Evolutionary conservation across 176 grass and related monocot species (phyloP).

Genomic region (Raddia guianensis): DNA sequence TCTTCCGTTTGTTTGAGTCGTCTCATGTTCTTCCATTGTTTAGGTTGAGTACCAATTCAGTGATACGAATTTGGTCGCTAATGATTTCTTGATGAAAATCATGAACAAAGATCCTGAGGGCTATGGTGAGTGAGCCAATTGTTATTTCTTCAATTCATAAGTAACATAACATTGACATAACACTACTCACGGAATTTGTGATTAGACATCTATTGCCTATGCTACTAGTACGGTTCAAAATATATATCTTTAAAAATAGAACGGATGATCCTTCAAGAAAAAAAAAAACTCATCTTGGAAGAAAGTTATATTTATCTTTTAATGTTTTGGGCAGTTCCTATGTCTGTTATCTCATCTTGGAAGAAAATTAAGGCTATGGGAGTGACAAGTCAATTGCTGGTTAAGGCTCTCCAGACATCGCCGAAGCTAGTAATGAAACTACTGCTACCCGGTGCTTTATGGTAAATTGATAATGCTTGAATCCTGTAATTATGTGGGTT

Average conservation of each 20-base stretch:
- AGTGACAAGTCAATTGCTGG: slow-evolving; percentile 47
- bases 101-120: slow-evolving; percentile 71
- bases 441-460: not conserved
- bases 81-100: slow-evolving; percentile 68
- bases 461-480: not conserved
- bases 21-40: not conserved
- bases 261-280: not conserved
- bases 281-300: not conserved
- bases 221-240: not conserved
- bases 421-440: slow-evolving; percentile 47
- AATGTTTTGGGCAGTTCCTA: slow-evolving; percentile 47
- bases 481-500: not conserved
- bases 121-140: slow-evolving; percentile 43
- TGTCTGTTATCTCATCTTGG: slow-evolving; percentile 67
- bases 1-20: not conserved
- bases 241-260: not conserved
- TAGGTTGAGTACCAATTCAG: slow-evolving; percentile 81
- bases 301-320: not conserved
- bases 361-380: slow-evolving; percentile 70
- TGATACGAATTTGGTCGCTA: slow-evolving; percentile 59
- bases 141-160: not conserved
- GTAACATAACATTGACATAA: not conserved
- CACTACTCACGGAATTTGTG: not conserved
- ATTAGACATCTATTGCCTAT: not conserved
- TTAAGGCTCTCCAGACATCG: slow-evolving; percentile 58